Conservation (phyloP, 2,329 filamentous ascomycete species). For the Lachnellula willkommii region DNA sequence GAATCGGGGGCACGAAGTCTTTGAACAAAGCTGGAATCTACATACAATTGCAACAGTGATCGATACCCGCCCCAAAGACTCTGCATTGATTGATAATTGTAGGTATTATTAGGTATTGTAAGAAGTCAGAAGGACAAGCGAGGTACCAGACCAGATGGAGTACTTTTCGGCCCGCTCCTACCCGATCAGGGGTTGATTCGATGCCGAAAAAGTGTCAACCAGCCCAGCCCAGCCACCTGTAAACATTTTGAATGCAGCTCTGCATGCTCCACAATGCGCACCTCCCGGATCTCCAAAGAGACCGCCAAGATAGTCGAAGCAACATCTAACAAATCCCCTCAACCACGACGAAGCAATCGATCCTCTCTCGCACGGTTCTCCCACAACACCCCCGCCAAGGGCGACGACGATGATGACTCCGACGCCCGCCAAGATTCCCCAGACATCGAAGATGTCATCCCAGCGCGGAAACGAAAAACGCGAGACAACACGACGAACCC, state of each 20-base stretch:
- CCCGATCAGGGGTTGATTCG: neutral
- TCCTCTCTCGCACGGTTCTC: conserved; percentile 46
- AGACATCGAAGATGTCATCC: conserved; percentile 55
- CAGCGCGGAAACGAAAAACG: conserved; percentile 46
- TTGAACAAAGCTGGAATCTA: neutral
- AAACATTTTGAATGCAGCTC: neutral
- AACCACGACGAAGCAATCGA: conserved; percentile 44
- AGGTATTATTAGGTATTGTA: neutral
- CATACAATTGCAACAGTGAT: neutral
- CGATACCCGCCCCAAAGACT: neutral
- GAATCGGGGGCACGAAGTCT: neutral
- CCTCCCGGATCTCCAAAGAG: conserved; percentile 54
- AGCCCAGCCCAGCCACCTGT: neutral
- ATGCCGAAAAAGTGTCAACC: neutral
- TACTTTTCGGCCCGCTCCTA: neutral
- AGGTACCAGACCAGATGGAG: too few relatives aligned
- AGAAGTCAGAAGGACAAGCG: neutral
- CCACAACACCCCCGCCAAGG: conserved; percentile 28
- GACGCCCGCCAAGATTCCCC: conserved; percentile 7
- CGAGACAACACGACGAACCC: conserved; percentile 28
- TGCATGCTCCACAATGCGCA: conserved; percentile 28
- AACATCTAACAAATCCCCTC: conserved; percentile 33
- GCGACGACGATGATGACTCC: conserved; percentile 21
- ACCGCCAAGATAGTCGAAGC: conserved; percentile 51
- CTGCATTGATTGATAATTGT: neutral